phyloP scores from a whole-genome alignment of 2,329 filamentous ascomycete species.

The Pseudogymnoascus sp. region DNA sequence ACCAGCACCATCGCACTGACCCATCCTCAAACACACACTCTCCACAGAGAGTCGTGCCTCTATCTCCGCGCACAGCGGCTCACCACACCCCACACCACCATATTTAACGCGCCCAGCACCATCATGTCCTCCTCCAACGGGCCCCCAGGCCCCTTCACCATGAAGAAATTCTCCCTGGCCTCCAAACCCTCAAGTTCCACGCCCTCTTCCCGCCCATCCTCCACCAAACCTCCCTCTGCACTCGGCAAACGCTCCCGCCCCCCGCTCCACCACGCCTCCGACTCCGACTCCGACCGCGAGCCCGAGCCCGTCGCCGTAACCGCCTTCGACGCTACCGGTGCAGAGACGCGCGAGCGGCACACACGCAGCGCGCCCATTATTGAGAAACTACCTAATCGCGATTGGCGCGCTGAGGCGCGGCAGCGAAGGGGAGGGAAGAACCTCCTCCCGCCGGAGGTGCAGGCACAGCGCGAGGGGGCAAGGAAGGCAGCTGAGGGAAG shows the following conservation, averaged over 20 bases:
- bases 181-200: not conserved
- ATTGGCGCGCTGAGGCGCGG: slow-evolving; percentile 53
- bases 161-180: slow-evolving; percentile 4
- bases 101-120: not conserved
- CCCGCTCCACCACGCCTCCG: not conserved
- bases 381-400: slow-evolving; percentile 48
- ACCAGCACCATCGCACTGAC: not conserved
- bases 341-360: slow-evolving; percentile 1
- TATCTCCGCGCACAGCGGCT: not conserved
- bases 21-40: not conserved
- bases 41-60: not conserved
- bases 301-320: not conserved
- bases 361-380: slow-evolving; percentile 45
- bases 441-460: slow-evolving; percentile 48
- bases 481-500: slow-evolving; percentile 26
- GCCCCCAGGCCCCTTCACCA: not conserved
- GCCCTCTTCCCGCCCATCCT: not conserved
- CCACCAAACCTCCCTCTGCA: not conserved
- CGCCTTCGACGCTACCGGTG: not conserved
- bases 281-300: slow-evolving; percentile 4
- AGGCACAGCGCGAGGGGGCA: slow-evolving; percentile 41
- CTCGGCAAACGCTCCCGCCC: slow-evolving; percentile 5
- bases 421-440: slow-evolving; percentile 45
- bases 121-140: not conserved
- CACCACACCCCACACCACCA: not conserved